Conservation (phyloP, 2,329 filamentous ascomycete species). For the Colletotrichum plurivorum region DNA sequence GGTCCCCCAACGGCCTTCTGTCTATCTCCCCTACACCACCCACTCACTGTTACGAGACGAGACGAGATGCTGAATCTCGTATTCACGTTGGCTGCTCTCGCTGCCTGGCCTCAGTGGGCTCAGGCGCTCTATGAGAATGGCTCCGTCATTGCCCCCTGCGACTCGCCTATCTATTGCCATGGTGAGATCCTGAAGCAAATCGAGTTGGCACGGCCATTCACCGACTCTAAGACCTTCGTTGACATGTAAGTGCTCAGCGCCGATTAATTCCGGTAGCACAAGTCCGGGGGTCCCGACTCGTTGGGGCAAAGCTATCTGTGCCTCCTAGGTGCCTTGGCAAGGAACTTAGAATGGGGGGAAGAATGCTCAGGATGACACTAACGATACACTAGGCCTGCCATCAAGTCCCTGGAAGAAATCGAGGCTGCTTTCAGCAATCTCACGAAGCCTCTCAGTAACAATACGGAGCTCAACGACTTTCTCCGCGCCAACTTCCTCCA, state of each 20-base stretch:
- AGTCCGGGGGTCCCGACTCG: no score
- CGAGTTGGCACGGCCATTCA: constrained; percentile 74
- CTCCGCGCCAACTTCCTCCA: constrained; percentile 74
- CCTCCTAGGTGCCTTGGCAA: no score
- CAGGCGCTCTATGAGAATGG: constrained; percentile 71
- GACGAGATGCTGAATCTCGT: constrained; percentile 15
- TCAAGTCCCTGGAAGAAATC: constrained; percentile 71
- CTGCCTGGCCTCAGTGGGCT: constrained; percentile 44
- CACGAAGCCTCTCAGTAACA: constrained; percentile 72
- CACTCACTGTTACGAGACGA: background rate
- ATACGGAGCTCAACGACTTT: constrained; percentile 73
- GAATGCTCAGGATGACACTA: constrained; percentile 22
- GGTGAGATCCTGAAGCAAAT: constrained; percentile 74
- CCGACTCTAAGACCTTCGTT: constrained; percentile 80
- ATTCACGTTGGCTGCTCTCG: constrained; percentile 28
- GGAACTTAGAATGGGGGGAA: no score
- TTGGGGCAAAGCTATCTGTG: no score
- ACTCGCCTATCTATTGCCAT: constrained; percentile 77
- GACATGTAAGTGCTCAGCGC: constrained; percentile 67
- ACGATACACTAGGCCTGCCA: constrained; percentile 66
- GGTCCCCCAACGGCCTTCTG: background rate
- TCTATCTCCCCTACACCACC: background rate
- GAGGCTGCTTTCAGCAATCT: constrained; percentile 72
- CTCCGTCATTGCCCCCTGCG: constrained; percentile 73
- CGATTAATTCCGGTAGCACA: background rate